Percentiles rank a stretch among this genome's conserved stretches.
phyloP scores from a whole-genome alignment of 176 grass and related monocot genomes.

The Saccharum officinarum region DNA sequence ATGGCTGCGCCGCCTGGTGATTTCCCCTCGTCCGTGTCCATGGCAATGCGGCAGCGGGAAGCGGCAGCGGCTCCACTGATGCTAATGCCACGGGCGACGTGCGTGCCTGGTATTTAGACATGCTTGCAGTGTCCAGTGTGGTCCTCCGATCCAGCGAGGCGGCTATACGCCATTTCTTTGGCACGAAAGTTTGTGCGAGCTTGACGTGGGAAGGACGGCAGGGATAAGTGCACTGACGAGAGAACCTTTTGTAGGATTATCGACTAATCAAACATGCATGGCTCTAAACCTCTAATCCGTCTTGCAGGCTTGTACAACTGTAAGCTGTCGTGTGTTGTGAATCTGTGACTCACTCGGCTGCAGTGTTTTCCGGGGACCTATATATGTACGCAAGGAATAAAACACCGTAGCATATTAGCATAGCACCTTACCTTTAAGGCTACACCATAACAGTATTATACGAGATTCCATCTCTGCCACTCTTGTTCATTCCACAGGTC shows the following conservation, averaged over 20 bases:
- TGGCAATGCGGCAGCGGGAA: not conserved
- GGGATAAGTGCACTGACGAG: conserved; percentile 36
- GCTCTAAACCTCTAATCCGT: too few species aligned
- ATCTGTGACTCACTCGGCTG: too few species aligned
- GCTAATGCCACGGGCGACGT: not conserved
- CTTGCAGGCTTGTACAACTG: too few species aligned
- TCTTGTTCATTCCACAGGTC: not conserved
- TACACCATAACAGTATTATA: not conserved
- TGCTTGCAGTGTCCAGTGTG: not conserved
- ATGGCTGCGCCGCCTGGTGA: not conserved
- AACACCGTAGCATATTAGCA: not conserved
- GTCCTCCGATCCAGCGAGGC: not conserved
- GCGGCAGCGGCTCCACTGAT: not conserved
- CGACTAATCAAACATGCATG: not conserved
- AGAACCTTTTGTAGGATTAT: not conserved
- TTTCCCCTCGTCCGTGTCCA: conserved; percentile 13
- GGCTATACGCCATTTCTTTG: conserved; percentile 37
- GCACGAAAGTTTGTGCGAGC: conserved; percentile 28
- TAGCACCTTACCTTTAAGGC: not conserved
- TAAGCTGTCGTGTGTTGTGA: not conserved
- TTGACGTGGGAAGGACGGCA: conserved; percentile 57
- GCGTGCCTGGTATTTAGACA: conserved; percentile 27
- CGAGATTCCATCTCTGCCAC: conserved; percentile 19
- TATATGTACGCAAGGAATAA: conserved; percentile 26
- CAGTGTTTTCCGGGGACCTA: not conserved